Percentiles rank a stretch among this genome's conserved stretches.
These are phyloP conservation scores for Lyophyllum semitale DNA, from an alignment of 768 basidiomycete genomes.

Conservation along the genomic window DNA sequence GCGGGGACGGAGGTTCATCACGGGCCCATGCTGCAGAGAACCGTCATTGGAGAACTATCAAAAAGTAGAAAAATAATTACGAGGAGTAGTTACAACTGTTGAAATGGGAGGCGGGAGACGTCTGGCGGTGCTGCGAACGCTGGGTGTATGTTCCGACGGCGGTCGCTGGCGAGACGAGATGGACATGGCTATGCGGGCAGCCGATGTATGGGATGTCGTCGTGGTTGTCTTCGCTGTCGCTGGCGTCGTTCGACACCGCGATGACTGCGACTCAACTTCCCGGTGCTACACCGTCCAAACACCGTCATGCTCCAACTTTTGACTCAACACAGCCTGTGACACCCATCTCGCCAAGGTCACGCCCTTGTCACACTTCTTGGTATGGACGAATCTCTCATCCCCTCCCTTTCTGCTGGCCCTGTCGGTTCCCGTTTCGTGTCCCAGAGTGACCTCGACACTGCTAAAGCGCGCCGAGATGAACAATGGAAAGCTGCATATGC, in stretches of 20 bases:
- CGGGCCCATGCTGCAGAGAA: constrained; percentile 70
- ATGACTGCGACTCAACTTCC: neutral
- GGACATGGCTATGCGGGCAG: constrained; percentile 24
- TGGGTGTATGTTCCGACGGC: constrained; percentile 31
- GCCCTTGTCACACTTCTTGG: constrained; percentile 9
- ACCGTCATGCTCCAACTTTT: neutral
- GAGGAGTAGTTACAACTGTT: constrained; percentile 68
- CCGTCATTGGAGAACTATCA: constrained; percentile 8
- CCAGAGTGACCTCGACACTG: constrained; percentile 74
- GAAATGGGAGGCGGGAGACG: constrained; percentile 44
- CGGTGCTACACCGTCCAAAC: neutral
- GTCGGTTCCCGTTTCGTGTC: constrained; percentile 88
- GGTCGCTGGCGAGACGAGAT: constrained; percentile 33
- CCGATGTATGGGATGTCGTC: neutral
- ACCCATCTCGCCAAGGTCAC: neutral
- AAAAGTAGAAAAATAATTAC: constrained; percentile 40
- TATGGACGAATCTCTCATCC: constrained; percentile 70
- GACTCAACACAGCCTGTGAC: neutral
- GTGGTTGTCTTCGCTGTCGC: neutral
- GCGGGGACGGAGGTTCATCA: constrained; percentile 81
- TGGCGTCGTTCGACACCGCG: neutral
- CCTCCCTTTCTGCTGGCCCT: constrained; percentile 68
- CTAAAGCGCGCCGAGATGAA: constrained; percentile 71
- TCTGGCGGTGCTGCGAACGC: constrained; percentile 27
- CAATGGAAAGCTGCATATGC: constrained; percentile 93